Conservation (phyloP, 495 filamentous ascomycete species). For the Apiosordaria backusii region DNA sequence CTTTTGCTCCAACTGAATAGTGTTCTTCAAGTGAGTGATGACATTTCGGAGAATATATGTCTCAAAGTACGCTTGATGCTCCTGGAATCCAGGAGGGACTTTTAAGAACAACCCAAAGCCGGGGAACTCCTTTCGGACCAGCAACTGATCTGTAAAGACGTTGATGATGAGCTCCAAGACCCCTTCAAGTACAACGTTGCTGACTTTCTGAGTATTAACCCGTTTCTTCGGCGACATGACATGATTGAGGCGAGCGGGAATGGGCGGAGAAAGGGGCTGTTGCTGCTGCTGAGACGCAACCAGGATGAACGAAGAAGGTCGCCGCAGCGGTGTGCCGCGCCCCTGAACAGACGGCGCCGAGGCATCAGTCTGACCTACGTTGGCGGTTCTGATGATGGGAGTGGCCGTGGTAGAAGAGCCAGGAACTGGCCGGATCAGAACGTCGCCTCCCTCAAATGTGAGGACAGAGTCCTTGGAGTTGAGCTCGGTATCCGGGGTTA, state of each 20-base stretch:
- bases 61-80: constrained; percentile 91
- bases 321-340: constrained; percentile 57
- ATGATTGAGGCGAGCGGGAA: constrained; percentile 60
- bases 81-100: constrained; percentile 83
- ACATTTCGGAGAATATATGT: constrained; percentile 79
- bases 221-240: constrained; percentile 56
- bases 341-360: constrained; percentile 35
- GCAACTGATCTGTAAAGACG: constrained; percentile 78
- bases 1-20: constrained; percentile 65
- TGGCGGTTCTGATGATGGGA: constrained; percentile 69
- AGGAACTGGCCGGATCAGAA: constrained; percentile 72
- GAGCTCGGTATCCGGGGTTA: constrained; percentile 78
- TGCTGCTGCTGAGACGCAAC: constrained; percentile 58
- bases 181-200: constrained; percentile 68
- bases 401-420: constrained; percentile 46
- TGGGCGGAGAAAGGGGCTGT: constrained; percentile 49
- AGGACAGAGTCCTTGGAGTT: constrained; percentile 72
- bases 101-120: constrained; percentile 88
- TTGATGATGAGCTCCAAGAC: constrained; percentile 69
- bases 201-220: constrained; percentile 48
- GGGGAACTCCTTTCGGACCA: constrained; percentile 81
- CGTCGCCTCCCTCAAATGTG: constrained; percentile 80
- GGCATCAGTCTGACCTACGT: constrained; percentile 49
- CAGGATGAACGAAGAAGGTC: constrained; percentile 86
- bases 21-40: constrained; percentile 64